Evolutionary conservation across 164 flowering plant species (phyloP).

Genomic region (Nelumbo lutea): DNA sequence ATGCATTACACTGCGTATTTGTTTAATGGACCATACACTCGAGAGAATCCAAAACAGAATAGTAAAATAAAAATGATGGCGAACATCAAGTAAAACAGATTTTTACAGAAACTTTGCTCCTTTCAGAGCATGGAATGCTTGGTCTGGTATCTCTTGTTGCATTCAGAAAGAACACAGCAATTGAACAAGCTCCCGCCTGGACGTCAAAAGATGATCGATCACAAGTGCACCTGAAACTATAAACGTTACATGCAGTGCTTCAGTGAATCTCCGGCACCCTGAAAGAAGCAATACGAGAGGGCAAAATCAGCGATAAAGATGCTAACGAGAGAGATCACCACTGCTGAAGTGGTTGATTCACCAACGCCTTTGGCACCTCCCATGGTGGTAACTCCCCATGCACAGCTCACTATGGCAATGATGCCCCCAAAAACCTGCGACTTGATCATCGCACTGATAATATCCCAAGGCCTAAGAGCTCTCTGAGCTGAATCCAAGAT

Average conservation of each 20-base stretch:
- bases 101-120: not conserved
- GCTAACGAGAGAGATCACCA: slow-evolving; percentile 86
- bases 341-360: slow-evolving; percentile 90
- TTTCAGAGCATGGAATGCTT: not conserved
- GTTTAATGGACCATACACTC: too few species aligned
- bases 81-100: not conserved
- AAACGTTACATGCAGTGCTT: slow-evolving; percentile 38
- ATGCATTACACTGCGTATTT: too few species aligned
- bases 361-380: slow-evolving; percentile 98
- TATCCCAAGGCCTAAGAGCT: slow-evolving; percentile 82
- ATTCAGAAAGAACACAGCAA: not conserved
- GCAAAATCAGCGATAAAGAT: slow-evolving; percentile 86
- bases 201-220: slow-evolving; percentile 2
- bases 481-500: slow-evolving; percentile 81
- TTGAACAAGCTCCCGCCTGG: not conserved
- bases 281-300: slow-evolving; percentile 79
- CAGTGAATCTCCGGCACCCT: slow-evolving; percentile 85
- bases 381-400: slow-evolving; percentile 87
- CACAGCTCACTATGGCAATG: slow-evolving; percentile 79
- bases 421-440: slow-evolving; percentile 81
- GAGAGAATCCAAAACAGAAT: too few species aligned
- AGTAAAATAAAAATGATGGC: too few species aligned
- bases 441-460: slow-evolving; percentile 87
- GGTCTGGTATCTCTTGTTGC: not conserved
- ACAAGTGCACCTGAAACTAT: not conserved